Conservation (phyloP, 345 rosid genomes). For the Punica granatum region DNA sequence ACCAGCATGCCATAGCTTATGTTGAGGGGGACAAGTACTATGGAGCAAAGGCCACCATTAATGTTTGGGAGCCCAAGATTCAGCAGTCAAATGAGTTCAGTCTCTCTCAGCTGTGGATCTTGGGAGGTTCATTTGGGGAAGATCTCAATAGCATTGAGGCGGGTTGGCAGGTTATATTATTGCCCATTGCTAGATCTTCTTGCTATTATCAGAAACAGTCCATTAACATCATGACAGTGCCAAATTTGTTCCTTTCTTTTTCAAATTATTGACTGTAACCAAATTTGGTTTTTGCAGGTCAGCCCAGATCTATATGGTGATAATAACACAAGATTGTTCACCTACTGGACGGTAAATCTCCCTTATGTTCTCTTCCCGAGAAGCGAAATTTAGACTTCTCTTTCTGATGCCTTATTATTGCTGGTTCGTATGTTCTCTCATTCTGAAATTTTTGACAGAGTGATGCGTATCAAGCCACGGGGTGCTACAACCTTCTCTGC, state of each 20-base stretch:
- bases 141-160: conserved; percentile 99
- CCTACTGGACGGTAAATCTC: conserved; percentile 94
- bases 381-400: not conserved
- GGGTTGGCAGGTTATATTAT: conserved; percentile 82
- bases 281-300: conserved; percentile 40
- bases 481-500: conserved; percentile 96
- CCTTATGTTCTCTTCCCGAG: not conserved
- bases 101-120: conserved; percentile 92
- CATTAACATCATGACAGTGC: too few species aligned
- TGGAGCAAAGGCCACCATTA: conserved; percentile 96
- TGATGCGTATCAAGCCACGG: conserved; percentile 98
- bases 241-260: too few species aligned
- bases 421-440: not conserved
- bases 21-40: conserved; percentile 81
- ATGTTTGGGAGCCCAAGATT: conserved; percentile 96
- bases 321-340: conserved; percentile 97
- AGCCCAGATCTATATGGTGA: conserved; percentile 99
- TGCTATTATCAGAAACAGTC: too few species aligned
- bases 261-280: conserved; percentile 4
- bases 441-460: conserved; percentile 41
- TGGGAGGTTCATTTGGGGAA: conserved; percentile 96
- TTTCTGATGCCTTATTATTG: not conserved
- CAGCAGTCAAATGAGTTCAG: conserved; percentile 95
- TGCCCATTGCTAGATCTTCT: too few species aligned
- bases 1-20: conserved; percentile 94